Evolutionary conservation across 2,329 filamentous ascomycete genomes (phyloP).

Genomic region (Xylaria sp.): DNA sequence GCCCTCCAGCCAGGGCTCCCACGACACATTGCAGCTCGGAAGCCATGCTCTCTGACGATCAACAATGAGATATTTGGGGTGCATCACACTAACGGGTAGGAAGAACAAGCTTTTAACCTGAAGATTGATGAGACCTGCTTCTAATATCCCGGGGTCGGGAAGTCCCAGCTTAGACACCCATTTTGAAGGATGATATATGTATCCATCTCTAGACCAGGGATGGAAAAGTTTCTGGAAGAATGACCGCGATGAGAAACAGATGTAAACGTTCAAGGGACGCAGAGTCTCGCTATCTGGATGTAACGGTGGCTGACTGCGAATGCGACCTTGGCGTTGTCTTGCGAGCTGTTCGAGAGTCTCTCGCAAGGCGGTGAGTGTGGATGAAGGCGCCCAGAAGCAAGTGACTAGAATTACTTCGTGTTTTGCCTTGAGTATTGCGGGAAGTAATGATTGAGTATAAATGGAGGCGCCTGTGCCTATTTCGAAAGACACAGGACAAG

Average conservation of each 20-base stretch:
- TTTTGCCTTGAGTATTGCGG: slow-evolving; percentile 68
- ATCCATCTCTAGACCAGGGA: slow-evolving; percentile 69
- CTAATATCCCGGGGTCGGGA: slow-evolving; percentile 62
- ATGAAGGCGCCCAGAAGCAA: slow-evolving; percentile 81
- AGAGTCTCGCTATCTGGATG: slow-evolving; percentile 28
- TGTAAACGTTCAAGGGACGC: slow-evolving; percentile 66
- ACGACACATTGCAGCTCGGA: slow-evolving; percentile 85
- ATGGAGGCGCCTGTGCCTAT: slow-evolving; percentile 69
- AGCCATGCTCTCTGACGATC: slow-evolving; percentile 74
- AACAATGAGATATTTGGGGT: slow-evolving; percentile 82
- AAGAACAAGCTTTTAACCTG: slow-evolving; percentile 82
- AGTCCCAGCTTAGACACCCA: slow-evolving; percentile 73
- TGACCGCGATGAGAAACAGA: slow-evolving; percentile 81
- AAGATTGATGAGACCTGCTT: slow-evolving; percentile 71
- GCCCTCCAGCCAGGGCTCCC: slow-evolving; percentile 88
- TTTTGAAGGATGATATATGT: slow-evolving; percentile 65
- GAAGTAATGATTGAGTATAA: slow-evolving; percentile 64
- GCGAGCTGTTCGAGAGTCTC: slow-evolving; percentile 70
- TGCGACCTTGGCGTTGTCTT: slow-evolving; percentile 52
- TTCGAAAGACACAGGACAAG: slow-evolving; percentile 58
- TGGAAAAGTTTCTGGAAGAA: slow-evolving; percentile 80
- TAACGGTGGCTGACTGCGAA: slow-evolving; percentile 43
- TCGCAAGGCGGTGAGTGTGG: slow-evolving; percentile 66
- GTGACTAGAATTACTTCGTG: slow-evolving; percentile 79
- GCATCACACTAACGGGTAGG: slow-evolving; percentile 84